Evolutionary conservation across 140 eudicot genomes (phyloP).

Genomic region (Cichorium intybus): DNA sequence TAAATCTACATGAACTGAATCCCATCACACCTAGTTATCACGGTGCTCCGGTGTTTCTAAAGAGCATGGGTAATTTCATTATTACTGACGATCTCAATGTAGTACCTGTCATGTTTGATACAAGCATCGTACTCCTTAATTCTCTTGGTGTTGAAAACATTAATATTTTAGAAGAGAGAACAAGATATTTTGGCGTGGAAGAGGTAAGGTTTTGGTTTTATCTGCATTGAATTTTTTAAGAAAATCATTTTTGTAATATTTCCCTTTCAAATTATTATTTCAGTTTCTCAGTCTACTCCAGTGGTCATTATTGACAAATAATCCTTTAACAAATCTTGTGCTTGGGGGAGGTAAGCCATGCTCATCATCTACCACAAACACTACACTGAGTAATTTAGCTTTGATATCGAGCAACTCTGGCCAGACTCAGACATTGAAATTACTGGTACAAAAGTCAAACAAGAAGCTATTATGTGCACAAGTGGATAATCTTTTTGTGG

Average conservation of each 20-base stretch:
- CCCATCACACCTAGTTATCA: neutral
- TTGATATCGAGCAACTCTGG: neutral
- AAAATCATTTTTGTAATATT: neutral
- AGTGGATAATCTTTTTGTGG: no score
- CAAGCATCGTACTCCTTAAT: no score
- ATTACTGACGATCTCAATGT: no score
- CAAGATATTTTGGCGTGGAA: no score
- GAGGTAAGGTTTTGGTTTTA: neutral
- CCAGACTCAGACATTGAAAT: neutral
- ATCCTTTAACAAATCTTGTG: conserved; percentile 23
- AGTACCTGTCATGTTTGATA: no score
- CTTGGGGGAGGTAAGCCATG: neutral
- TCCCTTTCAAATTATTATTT: neutral
- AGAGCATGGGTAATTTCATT: conserved; percentile 1
- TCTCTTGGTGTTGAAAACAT: no score
- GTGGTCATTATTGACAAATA: conserved; percentile 29
- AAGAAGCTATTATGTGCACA: no score
- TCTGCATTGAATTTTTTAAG: neutral
- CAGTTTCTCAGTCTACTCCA: conserved; percentile 30
- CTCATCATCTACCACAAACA: neutral
- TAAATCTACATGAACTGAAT: neutral
- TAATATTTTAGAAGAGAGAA: no score
- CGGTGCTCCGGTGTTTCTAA: neutral
- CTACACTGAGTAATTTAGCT: conserved; percentile 2
- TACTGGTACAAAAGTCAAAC: no score